These are phyloP conservation scores for Metarhizium album DNA, from an alignment of 2,329 filamentous ascomycete genomes.

Conservation along the genomic window DNA sequence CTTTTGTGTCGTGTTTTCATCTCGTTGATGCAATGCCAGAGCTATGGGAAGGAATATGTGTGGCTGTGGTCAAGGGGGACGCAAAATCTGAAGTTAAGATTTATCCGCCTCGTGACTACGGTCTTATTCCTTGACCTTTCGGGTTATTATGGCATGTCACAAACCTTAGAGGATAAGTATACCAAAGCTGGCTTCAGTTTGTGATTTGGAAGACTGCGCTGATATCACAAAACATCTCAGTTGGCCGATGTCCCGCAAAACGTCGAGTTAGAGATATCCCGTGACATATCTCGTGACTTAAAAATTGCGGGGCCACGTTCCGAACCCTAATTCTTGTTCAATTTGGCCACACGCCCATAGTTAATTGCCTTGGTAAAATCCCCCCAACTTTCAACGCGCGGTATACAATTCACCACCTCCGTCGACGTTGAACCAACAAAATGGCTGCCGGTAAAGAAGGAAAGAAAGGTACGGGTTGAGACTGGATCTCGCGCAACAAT, in stretches of 20 bases:
- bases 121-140: neutral
- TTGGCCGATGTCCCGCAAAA: too few species aligned
- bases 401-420: neutral
- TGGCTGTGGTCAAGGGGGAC: neutral
- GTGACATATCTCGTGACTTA: neutral
- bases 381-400: neutral
- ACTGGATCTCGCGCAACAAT: slow-evolving; percentile 7
- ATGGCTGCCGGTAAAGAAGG: slow-evolving; percentile 29
- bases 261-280: too few species aligned
- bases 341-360: slow-evolving; percentile 13
- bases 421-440: slow-evolving; percentile 12
- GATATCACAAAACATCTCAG: slow-evolving; percentile 18
- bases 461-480: slow-evolving; percentile 38
- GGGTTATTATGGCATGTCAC: neutral
- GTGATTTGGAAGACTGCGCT: too few species aligned
- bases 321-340: slow-evolving; percentile 18
- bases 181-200: too few species aligned
- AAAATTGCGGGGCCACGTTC: neutral
- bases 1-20: slow-evolving; percentile 36
- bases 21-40: neutral
- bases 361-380: too few species aligned
- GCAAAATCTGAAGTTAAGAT: neutral
- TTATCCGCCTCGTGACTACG: neutral
- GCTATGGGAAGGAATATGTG: neutral
- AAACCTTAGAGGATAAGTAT: too few species aligned